Evolutionary conservation across 495 filamentous ascomycete genomes (phyloP).

Genomic region (Lentithecium fluviatile): DNA sequence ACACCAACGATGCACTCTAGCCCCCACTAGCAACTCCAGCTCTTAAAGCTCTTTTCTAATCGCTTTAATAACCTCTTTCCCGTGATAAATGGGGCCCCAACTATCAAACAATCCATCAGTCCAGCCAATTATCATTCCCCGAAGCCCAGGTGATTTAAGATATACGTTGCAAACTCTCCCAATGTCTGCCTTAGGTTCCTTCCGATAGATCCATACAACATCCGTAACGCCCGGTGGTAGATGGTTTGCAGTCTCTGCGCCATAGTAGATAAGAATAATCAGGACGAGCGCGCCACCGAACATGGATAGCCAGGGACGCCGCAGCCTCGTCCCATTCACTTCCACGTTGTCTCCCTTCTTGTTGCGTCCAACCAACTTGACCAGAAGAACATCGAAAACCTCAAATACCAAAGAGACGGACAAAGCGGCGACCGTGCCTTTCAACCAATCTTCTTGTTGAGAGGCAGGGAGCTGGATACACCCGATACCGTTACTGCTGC

Average conservation of each 20-base stretch:
- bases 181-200: not conserved
- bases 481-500: slow-evolving; percentile 13
- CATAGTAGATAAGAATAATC: slow-evolving; percentile 1
- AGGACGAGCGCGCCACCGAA: slow-evolving; percentile 6
- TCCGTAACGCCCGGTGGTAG: slow-evolving; percentile 2
- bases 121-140: slow-evolving; percentile 20
- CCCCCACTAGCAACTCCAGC: too few relatives aligned
- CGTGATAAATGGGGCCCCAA: not conserved
- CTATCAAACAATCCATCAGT: slow-evolving; percentile 11
- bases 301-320: slow-evolving; percentile 13
- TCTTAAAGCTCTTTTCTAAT: too few relatives aligned
- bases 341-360: too few relatives aligned
- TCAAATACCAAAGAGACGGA: not conserved
- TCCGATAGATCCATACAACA: slow-evolving; percentile 9
- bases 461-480: slow-evolving; percentile 3
- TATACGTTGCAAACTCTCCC: not conserved
- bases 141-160: slow-evolving; percentile 1
- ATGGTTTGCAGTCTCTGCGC: not conserved
- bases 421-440: slow-evolving; percentile 1
- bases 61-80: too few relatives aligned
- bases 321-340: slow-evolving; percentile 5
- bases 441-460: slow-evolving; percentile 5
- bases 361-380: slow-evolving; percentile 1
- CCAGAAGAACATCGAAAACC: slow-evolving; percentile 1
- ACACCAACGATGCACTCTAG: too few relatives aligned